A percentile compares a stretch with the other conserved stretches of the same genome.
Conservation (phyloP, 2,329 filamentous ascomycete genomes). For the Xylaria digitata region DNA sequence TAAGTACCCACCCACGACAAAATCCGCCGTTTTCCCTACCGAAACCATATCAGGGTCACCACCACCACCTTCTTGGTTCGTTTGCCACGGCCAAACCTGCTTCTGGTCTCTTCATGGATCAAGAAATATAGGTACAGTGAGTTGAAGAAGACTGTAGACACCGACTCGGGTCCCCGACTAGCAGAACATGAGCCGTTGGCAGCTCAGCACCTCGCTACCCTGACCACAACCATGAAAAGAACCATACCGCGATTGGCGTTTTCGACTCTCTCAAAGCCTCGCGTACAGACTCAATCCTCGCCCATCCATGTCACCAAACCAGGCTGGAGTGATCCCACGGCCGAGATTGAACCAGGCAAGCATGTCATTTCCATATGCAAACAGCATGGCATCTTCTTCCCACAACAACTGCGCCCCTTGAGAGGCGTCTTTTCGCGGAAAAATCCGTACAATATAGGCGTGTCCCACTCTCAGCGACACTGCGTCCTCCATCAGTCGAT, state of each 20-base stretch:
- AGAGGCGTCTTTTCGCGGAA: slow-evolving; percentile 14
- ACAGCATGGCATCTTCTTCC: slow-evolving; percentile 57
- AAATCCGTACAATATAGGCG: slow-evolving; percentile 37
- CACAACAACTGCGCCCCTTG: slow-evolving; percentile 26
- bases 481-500: slow-evolving; percentile 44
- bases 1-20: too few species aligned
- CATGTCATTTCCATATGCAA: slow-evolving; percentile 47
- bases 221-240: slow-evolving; percentile 41
- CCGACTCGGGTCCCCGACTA: slow-evolving; percentile 1
- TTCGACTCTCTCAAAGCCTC: neutral
- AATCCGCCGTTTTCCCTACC: too few species aligned
- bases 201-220: slow-evolving; percentile 13
- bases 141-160: neutral
- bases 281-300: neutral
- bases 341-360: slow-evolving; percentile 34
- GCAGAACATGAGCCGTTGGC: slow-evolving; percentile 21
- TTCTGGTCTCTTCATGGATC: too few species aligned
- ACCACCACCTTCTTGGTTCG: too few species aligned
- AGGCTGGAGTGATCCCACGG: neutral
- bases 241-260: slow-evolving; percentile 29
- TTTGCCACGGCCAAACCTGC: too few species aligned
- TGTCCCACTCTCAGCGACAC: slow-evolving; percentile 40
- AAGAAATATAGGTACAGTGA: too few species aligned
- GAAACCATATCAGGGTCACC: too few species aligned
- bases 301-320: neutral